Evolutionary conservation across 768 basidiomycete species (phyloP).

Genomic region (Lentinula boryana): DNA sequence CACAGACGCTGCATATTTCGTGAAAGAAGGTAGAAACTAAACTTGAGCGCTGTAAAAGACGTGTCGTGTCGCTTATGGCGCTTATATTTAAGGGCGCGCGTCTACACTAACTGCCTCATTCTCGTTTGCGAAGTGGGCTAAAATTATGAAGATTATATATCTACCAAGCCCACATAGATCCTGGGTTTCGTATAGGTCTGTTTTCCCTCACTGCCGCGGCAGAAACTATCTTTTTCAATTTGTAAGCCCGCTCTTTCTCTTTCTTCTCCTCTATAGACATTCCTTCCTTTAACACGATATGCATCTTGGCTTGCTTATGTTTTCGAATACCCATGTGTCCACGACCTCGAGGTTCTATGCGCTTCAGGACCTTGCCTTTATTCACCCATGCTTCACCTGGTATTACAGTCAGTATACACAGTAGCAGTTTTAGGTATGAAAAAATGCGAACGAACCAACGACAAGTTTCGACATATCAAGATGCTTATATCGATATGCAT

Average conservation of each 20-base stretch:
- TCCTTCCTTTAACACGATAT: slow-evolving; percentile 76
- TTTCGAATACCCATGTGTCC: slow-evolving; percentile 73
- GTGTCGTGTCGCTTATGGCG: slow-evolving; percentile 20
- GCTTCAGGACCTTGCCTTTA: slow-evolving; percentile 66
- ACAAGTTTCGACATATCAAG: slow-evolving; percentile 68
- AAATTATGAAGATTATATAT: neutral
- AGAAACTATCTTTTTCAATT: slow-evolving; percentile 72
- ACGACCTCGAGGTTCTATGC: slow-evolving; percentile 79
- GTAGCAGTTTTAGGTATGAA: neutral
- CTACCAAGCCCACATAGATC: slow-evolving; percentile 78
- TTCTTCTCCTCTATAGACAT: slow-evolving; percentile 67
- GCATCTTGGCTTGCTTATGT: slow-evolving; percentile 70
- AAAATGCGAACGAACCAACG: slow-evolving; percentile 53
- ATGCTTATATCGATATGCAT: slow-evolving; percentile 74
- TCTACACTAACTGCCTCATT: neutral
- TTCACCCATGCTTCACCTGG: slow-evolving; percentile 92
- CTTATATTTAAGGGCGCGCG: neutral
- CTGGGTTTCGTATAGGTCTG: slow-evolving; percentile 67
- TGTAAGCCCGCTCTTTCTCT: slow-evolving; percentile 55
- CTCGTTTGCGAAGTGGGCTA: neutral
- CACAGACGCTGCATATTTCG: slow-evolving; percentile 43
- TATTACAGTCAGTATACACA: slow-evolving; percentile 2
- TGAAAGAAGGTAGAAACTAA: slow-evolving; percentile 13
- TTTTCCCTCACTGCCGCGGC: slow-evolving; percentile 79
- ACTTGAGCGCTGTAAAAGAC: neutral